Conservation (phyloP, 164 flowering plant species). For the Buxus sempervirens region DNA sequence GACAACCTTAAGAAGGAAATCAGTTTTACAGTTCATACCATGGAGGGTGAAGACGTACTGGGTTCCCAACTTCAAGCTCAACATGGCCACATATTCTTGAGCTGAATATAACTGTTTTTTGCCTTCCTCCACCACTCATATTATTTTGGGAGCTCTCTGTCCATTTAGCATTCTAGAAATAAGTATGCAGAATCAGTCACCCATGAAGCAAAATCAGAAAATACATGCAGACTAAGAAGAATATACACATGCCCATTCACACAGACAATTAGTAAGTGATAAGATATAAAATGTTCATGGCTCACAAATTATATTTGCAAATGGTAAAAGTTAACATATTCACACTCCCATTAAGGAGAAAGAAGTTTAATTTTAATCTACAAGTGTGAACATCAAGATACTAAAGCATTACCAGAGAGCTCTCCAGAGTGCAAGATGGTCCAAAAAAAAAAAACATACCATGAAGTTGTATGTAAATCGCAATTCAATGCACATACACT, state of each 20-base stretch:
- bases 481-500: background rate
- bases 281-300: background rate
- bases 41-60: conserved; percentile 58
- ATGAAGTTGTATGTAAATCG: background rate
- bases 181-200: conserved; percentile 6
- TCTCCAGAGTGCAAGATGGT: background rate
- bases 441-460: background rate
- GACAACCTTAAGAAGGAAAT: background rate
- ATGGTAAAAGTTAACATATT: background rate
- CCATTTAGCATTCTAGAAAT: conserved; percentile 31
- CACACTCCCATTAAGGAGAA: background rate
- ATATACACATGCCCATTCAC: background rate
- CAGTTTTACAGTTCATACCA: conserved; percentile 47
- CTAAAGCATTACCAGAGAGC: background rate
- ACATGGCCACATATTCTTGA: conserved; percentile 52
- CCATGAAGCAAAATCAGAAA: background rate
- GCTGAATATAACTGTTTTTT: conserved; percentile 52
- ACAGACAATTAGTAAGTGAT: background rate
- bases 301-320: background rate
- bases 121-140: conserved; percentile 17
- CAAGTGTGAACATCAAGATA: background rate
- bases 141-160: conserved; percentile 11
- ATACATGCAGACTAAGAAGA: too few relatives aligned
- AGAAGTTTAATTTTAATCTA: too few relatives aligned
- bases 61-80: conserved; percentile 69